Base-by-base conservation (phyloP, 495 filamentous ascomycete genomes). In the Neurospora tetraspora region DNA sequence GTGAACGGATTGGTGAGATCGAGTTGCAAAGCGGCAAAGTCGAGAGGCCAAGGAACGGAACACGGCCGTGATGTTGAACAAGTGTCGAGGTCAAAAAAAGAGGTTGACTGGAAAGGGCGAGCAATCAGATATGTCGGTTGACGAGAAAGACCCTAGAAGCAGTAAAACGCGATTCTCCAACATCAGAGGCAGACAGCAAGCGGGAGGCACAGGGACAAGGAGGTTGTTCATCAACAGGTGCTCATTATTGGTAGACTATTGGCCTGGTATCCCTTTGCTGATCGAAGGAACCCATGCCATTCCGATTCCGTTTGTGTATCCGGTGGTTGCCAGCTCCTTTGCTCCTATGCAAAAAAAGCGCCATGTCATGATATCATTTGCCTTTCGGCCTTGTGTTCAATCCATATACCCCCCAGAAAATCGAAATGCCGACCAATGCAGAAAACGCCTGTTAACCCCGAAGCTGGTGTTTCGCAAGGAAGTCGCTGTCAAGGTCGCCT, bases 201-300 rank as follows among this genome's bases (percentile, higher is more conserved):
- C 53, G 10, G 53, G 27, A 18, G 53, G 27, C 53, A 65, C 27
- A 34, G 6, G 4, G 53, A 65, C 27, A 18, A 23, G 71, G 69
- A 69, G 14, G 65, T 69, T 71, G 71, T 68, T 71, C 74, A 75
- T 65, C 74, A 76, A 77, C 76, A 77, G 76, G 76, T 78, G 78
- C 68, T 72, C 77, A 76, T 76, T 74, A 77, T 77, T 80, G 78
- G 76, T 77, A 65, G 76, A 76, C 79, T 79, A 80, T 74, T 74
- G 76, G 72, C 74, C 74, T 77, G 78, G 72, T 75, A 74, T 70
- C 69, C 75, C 76, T 36, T n/a, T 39, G 47, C 38, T 70, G 71
- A 69, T 71, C 39, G 68, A 74, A 71, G 71, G 70, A 78, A 72
- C 61, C 73, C 76, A 71, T 71, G 70, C 65, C 70, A 70, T 71